Evolutionary conservation across 2,329 filamentous ascomycete species (phyloP).

Genomic region (Colletotrichum noveboracense): DNA sequence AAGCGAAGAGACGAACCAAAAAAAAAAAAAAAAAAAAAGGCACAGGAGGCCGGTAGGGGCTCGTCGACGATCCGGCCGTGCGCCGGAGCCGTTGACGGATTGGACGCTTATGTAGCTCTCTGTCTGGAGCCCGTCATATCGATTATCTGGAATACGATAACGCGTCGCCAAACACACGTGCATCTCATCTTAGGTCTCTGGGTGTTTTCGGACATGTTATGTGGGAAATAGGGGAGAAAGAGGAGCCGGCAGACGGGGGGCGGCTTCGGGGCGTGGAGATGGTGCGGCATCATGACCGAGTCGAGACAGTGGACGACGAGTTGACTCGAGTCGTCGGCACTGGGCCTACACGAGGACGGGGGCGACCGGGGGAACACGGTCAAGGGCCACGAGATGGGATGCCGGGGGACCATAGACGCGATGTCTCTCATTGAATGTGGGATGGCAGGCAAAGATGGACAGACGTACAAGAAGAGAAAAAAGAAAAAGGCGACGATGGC

Average conservation of each 20-base stretch:
- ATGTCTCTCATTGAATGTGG: neutral
- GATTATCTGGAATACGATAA: conserved; percentile 10
- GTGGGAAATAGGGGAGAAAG: conserved; percentile 6
- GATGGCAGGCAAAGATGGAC: neutral
- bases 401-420: neutral
- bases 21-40: neutral
- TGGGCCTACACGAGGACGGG: neutral
- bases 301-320: neutral
- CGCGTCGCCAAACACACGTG: conserved; percentile 2
- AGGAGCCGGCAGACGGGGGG: neutral
- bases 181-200: conserved; percentile 11
- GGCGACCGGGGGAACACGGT: neutral
- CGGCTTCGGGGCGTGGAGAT: conserved; percentile 9
- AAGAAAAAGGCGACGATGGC: neutral
- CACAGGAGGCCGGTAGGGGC: neutral
- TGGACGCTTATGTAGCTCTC: conserved; percentile 6
- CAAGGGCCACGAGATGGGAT: neutral
- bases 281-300: conserved; percentile 5
- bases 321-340: conserved; percentile 3
- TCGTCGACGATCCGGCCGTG: conserved; percentile 12
- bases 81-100: conserved; percentile 14
- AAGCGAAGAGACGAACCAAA: neutral
- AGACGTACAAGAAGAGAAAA: neutral
- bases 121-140: conserved; percentile 5
- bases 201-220: neutral